A percentile compares a stretch with the other conserved stretches of the same genome.
phyloP scores from a whole-genome alignment of 306 rosid genomes.

The Gastrolobium bilobum region DNA sequence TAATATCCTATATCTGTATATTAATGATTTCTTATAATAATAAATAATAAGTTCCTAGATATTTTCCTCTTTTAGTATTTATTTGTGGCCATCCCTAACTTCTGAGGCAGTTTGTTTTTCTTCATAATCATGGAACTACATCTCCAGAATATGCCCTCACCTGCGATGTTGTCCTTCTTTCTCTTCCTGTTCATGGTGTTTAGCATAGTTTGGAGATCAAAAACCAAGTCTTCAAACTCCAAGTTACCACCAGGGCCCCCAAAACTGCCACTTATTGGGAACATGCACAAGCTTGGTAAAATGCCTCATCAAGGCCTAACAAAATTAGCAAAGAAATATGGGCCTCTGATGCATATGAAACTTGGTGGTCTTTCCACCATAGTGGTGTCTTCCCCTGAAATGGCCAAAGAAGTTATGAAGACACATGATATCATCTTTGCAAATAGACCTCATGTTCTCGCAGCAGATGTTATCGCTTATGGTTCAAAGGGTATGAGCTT shows the following conservation, averaged over 20 bases:
- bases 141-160: no score
- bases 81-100: no score
- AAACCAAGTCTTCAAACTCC: not conserved
- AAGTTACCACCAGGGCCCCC: slow-evolving; percentile 56
- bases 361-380: slow-evolving; percentile 48
- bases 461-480: slow-evolving; percentile 11
- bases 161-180: no score
- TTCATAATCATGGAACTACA: no score
- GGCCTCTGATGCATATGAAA: slow-evolving; percentile 63
- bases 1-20: no score
- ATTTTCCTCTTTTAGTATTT: no score
- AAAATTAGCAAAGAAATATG: slow-evolving; percentile 53
- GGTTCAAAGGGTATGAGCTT: slow-evolving; percentile 28
- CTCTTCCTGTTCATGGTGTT: no score
- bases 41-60: no score
- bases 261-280: slow-evolving; percentile 52
- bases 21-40: no score
- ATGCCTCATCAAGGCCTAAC: slow-evolving; percentile 44
- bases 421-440: slow-evolving; percentile 52
- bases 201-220: no score
- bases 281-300: slow-evolving; percentile 43
- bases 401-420: slow-evolving; percentile 56
- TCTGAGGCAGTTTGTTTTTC: no score
- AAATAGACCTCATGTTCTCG: slow-evolving; percentile 46
- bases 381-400: slow-evolving; percentile 54